A percentile compares a stretch with the other conserved stretches of the same genome.
Conservation (phyloP, 2,329 filamentous ascomycete species). For the Fusarium domesticum region DNA sequence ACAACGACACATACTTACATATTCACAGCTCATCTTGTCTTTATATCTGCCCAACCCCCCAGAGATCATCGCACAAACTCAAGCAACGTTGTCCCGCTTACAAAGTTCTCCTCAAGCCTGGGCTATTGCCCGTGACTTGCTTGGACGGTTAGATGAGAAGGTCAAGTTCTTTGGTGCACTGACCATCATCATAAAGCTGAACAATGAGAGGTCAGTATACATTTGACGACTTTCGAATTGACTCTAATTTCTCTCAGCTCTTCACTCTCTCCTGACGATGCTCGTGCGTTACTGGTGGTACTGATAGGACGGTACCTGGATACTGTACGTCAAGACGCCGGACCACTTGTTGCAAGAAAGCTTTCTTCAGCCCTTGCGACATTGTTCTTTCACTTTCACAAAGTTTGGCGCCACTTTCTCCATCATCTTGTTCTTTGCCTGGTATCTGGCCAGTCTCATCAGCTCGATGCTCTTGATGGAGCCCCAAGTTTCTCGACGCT, state of each 20-base stretch:
- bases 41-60: conserved; percentile 53
- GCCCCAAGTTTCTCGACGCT: conserved; percentile 43
- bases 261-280: conserved; percentile 55
- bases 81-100: conserved; percentile 73
- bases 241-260: conserved; percentile 31
- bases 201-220: conserved; percentile 68
- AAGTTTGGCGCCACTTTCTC: conserved; percentile 64
- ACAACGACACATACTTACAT: conserved; percentile 10
- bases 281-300: conserved; percentile 56
- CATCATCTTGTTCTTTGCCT: conserved; percentile 59
- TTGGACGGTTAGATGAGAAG: conserved; percentile 66
- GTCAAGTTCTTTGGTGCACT: conserved; percentile 90
- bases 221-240: neutral
- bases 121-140: conserved; percentile 75
- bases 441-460: conserved; percentile 29
- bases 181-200: conserved; percentile 91
- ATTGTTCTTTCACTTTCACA: conserved; percentile 69
- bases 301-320: conserved; percentile 62
- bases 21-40: conserved; percentile 45
- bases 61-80: conserved; percentile 49
- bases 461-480: conserved; percentile 21
- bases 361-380: conserved; percentile 74
- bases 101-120: conserved; percentile 81
- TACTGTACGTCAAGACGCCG: conserved; percentile 50
- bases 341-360: conserved; percentile 66